A percentile compares a stretch with the other conserved stretches of the same genome.
Conservation (phyloP, 352 stramenopile genomes). For the Globisporangium splendens region DNA sequence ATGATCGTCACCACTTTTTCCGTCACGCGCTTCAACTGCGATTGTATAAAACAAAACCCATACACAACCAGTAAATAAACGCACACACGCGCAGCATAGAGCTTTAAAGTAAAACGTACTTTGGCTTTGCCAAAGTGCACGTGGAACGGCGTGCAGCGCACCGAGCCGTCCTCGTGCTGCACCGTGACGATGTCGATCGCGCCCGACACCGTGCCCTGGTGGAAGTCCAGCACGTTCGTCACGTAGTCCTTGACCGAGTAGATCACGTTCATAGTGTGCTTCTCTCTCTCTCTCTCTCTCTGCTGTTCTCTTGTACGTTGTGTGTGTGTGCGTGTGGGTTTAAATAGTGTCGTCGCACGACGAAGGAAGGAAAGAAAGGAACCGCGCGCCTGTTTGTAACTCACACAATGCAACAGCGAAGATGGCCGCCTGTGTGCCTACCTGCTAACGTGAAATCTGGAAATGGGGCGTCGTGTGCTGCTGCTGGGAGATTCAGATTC, state of each 20-base stretch:
- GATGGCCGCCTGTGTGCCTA: too few species aligned
- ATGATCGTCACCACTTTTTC: constrained; percentile 50
- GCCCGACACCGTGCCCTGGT: constrained; percentile 56
- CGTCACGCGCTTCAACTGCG: constrained; percentile 25
- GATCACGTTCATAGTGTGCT: constrained; percentile 71
- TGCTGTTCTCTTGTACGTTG: neutral
- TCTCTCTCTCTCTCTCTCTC: neutral
- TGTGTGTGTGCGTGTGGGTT: neutral
- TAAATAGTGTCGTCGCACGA: too few species aligned
- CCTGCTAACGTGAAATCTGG: too few species aligned
- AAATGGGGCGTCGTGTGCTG: too few species aligned
- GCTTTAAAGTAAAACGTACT: constrained; percentile 8
- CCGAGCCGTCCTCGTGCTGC: constrained; percentile 56
- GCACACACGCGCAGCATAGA: neutral
- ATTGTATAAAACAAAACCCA: neutral
- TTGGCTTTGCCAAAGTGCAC: constrained; percentile 73
- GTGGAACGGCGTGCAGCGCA: constrained; percentile 76
- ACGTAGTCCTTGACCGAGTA: constrained; percentile 87
- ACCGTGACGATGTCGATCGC: constrained; percentile 85
- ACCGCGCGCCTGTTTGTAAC: too few species aligned
- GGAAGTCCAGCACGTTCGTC: constrained; percentile 70
- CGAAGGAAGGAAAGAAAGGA: too few species aligned
- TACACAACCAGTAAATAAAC: neutral
- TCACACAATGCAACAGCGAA: too few species aligned
- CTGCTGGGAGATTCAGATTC: too few species aligned